Evolutionary conservation across 2,329 filamentous ascomycete species (phyloP), one percentile per base, ranked within the genome.

Genomic region (Sporothrix pallida): DNA sequence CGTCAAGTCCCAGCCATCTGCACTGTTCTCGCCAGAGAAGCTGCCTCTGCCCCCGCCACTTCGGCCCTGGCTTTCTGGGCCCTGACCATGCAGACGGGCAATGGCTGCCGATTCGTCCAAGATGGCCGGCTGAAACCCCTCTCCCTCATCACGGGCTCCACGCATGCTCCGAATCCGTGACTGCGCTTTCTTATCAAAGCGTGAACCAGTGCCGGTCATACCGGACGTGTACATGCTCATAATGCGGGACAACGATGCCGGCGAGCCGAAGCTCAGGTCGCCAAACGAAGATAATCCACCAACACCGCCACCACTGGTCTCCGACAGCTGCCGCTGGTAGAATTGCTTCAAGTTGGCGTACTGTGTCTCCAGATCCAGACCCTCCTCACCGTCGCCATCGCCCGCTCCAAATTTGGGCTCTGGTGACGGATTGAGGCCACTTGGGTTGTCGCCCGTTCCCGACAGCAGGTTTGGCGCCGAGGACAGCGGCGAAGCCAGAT

Each of bases 181-280:
- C 79, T 92, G 90, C 12, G 88, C 84, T 78, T 92, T 91, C 78
- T 92, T 91, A 78, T 86, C 87, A 72, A 86, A 86, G 77, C 88
- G 85, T 71, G 85, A 87, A 76, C 86, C 89, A 72, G 89, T 87
- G 17, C 73, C 72, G 23, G 70, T 56, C 44, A 75, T 52, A 0
- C 76, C 75, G 42, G 70, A 72, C 12, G 93, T 93, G 82, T 98
- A 98, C 37, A 98, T 85, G 75, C 90, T 95, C 93, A 98, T 97
- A 78, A 98, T 96, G 46, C 95, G 90, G 37, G 93, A 91, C 72
- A 98, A 84, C 10, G 94, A 93, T 5, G 90, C 92, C 0, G 95
- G 95, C 0, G 95, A 97, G 26, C 87, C 88, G 72, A 92, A 88
- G 1, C 91, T 90, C 42, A 90, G 82, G 65, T 86, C 85, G 31